These are phyloP conservation scores for Anthostomella pinea DNA, from an alignment of 2,329 filamentous ascomycete genomes.

Conservation along the genomic window DNA sequence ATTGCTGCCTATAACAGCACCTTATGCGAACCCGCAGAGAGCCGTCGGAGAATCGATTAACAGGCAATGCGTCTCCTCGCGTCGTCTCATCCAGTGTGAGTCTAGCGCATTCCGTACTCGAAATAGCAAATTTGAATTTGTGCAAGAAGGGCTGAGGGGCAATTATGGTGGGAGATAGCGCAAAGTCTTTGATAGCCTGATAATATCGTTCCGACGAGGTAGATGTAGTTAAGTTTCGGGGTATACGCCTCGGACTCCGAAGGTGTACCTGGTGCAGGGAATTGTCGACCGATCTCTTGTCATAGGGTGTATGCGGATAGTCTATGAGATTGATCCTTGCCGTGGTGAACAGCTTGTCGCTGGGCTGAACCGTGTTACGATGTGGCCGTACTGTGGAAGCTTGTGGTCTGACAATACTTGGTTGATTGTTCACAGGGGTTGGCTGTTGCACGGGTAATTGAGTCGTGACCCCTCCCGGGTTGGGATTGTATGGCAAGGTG, in stretches of 20 bases:
- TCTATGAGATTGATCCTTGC: slow-evolving; percentile 30
- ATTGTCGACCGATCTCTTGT: slow-evolving; percentile 39
- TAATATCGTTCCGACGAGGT: slow-evolving; percentile 44
- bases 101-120: slow-evolving; percentile 32
- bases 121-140: slow-evolving; percentile 47
- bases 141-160: slow-evolving; percentile 37
- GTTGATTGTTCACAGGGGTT: no score
- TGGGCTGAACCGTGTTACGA: slow-evolving; percentile 7
- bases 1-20: slow-evolving; percentile 45
- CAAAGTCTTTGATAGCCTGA: slow-evolving; percentile 54
- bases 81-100: slow-evolving; percentile 33
- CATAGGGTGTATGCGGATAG: slow-evolving; percentile 40
- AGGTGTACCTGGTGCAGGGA: slow-evolving; percentile 46
- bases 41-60: slow-evolving; percentile 45
- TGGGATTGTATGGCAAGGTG: slow-evolving; percentile 3
- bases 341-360: slow-evolving; percentile 21
- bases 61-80: slow-evolving; percentile 31
- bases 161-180: slow-evolving; percentile 42
- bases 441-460: no score
- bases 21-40: slow-evolving; percentile 66
- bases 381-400: background rate
- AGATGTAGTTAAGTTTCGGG: slow-evolving; percentile 17
- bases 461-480: slow-evolving; percentile 2
- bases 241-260: slow-evolving; percentile 47
- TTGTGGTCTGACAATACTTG: no score